Evolutionary conservation across 306 rosid genomes (phyloP), one percentile per base, ranked within the genome.

Genomic region (Castanea sativa): DNA sequence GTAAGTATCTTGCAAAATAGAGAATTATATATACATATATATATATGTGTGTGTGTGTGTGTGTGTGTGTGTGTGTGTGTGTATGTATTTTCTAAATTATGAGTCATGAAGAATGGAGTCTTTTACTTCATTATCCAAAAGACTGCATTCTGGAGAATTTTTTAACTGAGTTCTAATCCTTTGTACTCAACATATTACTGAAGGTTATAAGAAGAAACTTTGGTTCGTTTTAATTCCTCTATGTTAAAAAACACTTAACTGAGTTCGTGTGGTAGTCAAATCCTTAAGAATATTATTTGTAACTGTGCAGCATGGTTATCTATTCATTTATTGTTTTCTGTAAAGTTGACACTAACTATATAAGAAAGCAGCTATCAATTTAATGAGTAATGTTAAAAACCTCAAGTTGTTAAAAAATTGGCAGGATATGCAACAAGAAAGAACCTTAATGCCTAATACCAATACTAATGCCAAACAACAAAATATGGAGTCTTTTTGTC

Each of bases 1-100:
- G 99, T 95, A 90, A 81, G 55, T 33, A 25, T 12, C 70, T 45
- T 64, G 41, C 1, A 29, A 32, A 15, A 64, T 55, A 12, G 16
- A 38, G 56, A 49, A 29, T 55, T 52, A n/a, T 74, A 23, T 68
- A 49, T 63, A 5, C 5, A 33, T 33, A 33, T 33, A 33, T 33
- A 33, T 4, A 4, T 32, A 1, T 30, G 4, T 35, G 2, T 35
- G 1, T 35, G 9, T 6, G 1, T 35, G 1, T 35, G 9, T 6
- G 1, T 32, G 4, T 35, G 2, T 35, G 1, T 35, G 9, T 6
- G 1, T 35, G 3, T 38, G 7, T 38, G 11, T 38, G 2, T 38
- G 3, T 7, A 41, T 41, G 3, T 41, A 7, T 41, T 35, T 74
- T 30, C 51, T 33, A 4, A 19, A 19, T 33, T 32, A 20, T 27